Conservation (phyloP, 805 yeast genomes). For the Grigorovia humatica region DNA sequence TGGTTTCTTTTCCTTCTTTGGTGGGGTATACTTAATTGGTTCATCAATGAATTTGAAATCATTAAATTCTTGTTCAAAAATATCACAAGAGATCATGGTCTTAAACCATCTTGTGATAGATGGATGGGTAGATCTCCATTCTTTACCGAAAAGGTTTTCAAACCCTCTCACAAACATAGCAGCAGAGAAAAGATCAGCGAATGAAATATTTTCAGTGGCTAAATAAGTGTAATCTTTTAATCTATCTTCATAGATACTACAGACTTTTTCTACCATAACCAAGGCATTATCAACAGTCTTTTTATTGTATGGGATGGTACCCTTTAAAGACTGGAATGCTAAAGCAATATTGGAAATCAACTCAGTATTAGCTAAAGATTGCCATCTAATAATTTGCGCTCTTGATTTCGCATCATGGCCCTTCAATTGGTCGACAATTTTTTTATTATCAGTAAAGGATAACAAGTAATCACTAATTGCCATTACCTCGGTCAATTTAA, state of each 20-base stretch:
- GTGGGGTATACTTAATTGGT: slow-evolving; percentile 46
- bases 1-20: slow-evolving; percentile 37
- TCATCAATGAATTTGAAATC: slow-evolving; percentile 51
- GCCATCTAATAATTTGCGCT: slow-evolving; percentile 53
- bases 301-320: slow-evolving; percentile 69
- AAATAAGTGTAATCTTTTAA: slow-evolving; percentile 53
- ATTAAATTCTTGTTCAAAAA: slow-evolving; percentile 39
- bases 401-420: slow-evolving; percentile 37
- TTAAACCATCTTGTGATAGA: slow-evolving; percentile 61
- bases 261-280: slow-evolving; percentile 31
- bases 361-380: slow-evolving; percentile 67
- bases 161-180: slow-evolving; percentile 44
- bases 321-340: slow-evolving; percentile 52
- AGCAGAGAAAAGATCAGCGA: slow-evolving; percentile 57
- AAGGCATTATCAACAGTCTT: slow-evolving; percentile 41
- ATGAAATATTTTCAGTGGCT: slow-evolving; percentile 54
- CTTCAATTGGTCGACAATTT: slow-evolving; percentile 35
- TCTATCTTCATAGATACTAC: slow-evolving; percentile 44
- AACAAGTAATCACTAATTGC: slow-evolving; percentile 49
- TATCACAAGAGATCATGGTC: slow-evolving; percentile 38
- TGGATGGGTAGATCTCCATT: slow-evolving; percentile 58
- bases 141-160: slow-evolving; percentile 47
- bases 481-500: slow-evolving; percentile 57
- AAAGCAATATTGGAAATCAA: slow-evolving; percentile 37
- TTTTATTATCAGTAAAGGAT: slow-evolving; percentile 27